Evolutionary conservation across 768 basidiomycete species (phyloP), one percentile per base, ranked within the genome.

Genomic region (Lyophyllum atratum): DNA sequence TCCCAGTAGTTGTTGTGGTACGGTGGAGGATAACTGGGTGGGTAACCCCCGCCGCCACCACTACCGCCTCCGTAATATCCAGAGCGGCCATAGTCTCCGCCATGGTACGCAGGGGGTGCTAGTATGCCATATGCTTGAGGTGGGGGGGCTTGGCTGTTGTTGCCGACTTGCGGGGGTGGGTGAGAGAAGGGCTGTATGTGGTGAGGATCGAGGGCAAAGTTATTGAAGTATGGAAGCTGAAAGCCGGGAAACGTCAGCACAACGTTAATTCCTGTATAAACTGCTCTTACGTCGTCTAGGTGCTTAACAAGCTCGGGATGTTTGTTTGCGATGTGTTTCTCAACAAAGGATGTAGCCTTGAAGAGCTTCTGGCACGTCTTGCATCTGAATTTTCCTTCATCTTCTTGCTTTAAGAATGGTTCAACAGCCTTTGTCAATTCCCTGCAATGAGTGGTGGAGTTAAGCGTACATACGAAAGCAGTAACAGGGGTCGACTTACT

Each of bases 361-460:
- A 99, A 99, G 21, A 98, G 80, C 77, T 99, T 99, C 74, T 87
- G 89, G 73, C 97, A 99, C 26, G 87, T 88, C 78, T 93, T 96
- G 78, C 97, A 99, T 61, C 97, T 83, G 76, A 92, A 98, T 70
- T 97, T 98, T 66, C 89, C 92, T 73, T 96, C 93, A 63, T 98
- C 96, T 73, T 98, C 96, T 70, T 94, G 91, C 74, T 95, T 95
- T 71, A 98, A 84, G 70, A 81, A 82, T 1, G 87, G 87, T 54
- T 90, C 90, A 22, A 89, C 86, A 12, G 87, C 81, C 66, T 88
- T 92, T 49, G 85, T 81, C 49, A 95, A 76, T 68, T 95, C 94
- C 63, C 95, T 97, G 66, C 6, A 19, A 17, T 12, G 12, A 19
- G 12, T 26, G 3, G 26, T 12, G 28, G 39, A 28, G 46, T 47